Base-by-base conservation (phyloP, 371 early-diverging fungal genomes). In the Circinella umbellata region DNA sequence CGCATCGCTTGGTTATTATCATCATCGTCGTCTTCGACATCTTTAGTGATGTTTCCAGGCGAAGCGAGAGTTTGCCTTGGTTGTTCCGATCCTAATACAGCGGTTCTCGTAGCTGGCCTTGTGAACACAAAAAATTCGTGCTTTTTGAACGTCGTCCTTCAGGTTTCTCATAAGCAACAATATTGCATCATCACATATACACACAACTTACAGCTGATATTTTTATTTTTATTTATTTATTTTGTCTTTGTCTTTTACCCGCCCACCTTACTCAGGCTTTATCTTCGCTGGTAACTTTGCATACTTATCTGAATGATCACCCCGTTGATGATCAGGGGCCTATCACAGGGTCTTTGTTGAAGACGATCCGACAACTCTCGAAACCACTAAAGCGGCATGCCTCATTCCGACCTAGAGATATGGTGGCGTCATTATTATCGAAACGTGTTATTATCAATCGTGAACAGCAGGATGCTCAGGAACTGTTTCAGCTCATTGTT, bases 51-150 rank as follows among this genome's bases (percentile, higher is more conserved):
- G 20, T 54, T 20, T 54, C 8, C 15, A 8, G 11, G 17, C 8
- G 54, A 7, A 17, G 54, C 54, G 17, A 14, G 8, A 54, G 54
- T 57, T 7, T 57, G 57, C 14, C 57, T 57, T n/a, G 20, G n/a
- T 8, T 2, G 57, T 34, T 34, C 57, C 57, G 57, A 57, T 34
- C 20, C 20, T 18, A 57, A n/a, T 34, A n/a, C 57, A 27, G 27
- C 27, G 0, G 6, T 34, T 5, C 27, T 6, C 10, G 66, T 77
- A 27, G 79, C 87, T 60, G 98, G 98, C 3, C 81, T 97, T 39
- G 85, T 91, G 48, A 97, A 97, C 67, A 88, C 92, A n/a, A 97
- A 97, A 47, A 97, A 97, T 76, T 90, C 96, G 34, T 97, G 98
- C 76, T 98, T 95, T 70, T 81, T 98, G 73, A 97, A 97, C 76